Evolutionary conservation across 108 stramenopile genomes (phyloP), one percentile per base, ranked within the genome.

Genomic region (Nitzschia sp.): DNA sequence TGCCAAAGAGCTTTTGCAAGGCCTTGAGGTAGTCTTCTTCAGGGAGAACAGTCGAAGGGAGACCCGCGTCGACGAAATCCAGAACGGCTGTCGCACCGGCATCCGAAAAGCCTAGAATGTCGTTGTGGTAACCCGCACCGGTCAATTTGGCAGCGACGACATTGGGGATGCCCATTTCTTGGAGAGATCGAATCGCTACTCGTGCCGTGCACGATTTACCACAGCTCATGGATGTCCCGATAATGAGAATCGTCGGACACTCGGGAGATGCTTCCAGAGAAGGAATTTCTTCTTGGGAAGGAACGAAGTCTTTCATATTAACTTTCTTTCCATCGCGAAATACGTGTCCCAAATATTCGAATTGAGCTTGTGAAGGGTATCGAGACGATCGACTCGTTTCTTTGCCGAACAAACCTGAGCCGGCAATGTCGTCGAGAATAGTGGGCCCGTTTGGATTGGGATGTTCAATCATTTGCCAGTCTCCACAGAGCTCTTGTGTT

Each of bases 61-160:
- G 52, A 16, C 52, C 52, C 8, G 23, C 52, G n/a, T 53, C 52
- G 52, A 53, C 52, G 17, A 53, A 53, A 25, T 53, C 52, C 13
- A 53, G 5, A 6, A 53, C 52, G 17, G 6, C n/a, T 5, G 6
- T 25, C 8, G 52, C 52, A 8, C 52, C 52, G 17, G 52, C 52
- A n/a, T 53, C 52, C 6, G 19, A 5, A 25, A 53, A 53, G n/a
- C 52, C n/a, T 17, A 53, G 23, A n/a, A 53, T 53, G 23, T 53
- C 52, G 23, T 53, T 53, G 22, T 23, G 17, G 17, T 53, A 53
- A 25, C 52, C 52, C 8, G 52, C 52, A 6, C 52, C 52, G 6
- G 52, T 53, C 52, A 53, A 16, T 53, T 53, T 53, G 52, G 52
- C 52, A 25, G 22, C 52, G 11, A 53, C 19, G 52, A 53, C 52